These are phyloP conservation scores for Chloris gayana DNA, from an alignment of 176 grass and related monocot genomes.

Conservation along the genomic window DNA sequence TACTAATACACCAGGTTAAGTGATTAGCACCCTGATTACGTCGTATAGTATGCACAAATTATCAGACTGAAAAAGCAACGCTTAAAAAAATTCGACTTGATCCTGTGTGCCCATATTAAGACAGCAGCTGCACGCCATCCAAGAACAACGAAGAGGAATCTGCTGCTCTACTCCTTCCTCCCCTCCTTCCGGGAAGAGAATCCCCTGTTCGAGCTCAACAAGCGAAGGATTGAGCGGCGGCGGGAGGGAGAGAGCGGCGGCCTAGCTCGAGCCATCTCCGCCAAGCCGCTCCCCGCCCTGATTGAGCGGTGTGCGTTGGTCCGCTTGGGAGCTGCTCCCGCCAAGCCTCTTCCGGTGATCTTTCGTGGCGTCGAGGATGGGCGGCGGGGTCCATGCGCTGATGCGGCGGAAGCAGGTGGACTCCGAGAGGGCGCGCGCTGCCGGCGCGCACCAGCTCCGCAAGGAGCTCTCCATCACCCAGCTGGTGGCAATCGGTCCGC, in stretches of 20 bases:
- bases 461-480: slow-evolving; percentile 87
- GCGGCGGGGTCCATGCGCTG: slow-evolving; percentile 47
- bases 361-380: slow-evolving; percentile 14
- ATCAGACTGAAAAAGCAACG: background rate
- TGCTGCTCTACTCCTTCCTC: background rate
- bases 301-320: background rate
- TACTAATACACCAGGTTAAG: background rate
- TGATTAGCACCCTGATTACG: background rate
- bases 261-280: background rate
- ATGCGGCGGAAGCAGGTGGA: slow-evolving; percentile 95
- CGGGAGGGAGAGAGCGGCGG: background rate
- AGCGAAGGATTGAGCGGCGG: background rate
- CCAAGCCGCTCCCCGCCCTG: background rate
- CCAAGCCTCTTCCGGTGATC: slow-evolving; percentile 2
- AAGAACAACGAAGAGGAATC: background rate
- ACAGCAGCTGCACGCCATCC: background rate
- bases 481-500: slow-evolving; percentile 74
- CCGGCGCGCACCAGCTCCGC: slow-evolving; percentile 62
- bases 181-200: background rate
- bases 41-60: background rate
- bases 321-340: background rate
- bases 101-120: background rate
- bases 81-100: background rate
- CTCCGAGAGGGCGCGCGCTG: slow-evolving; percentile 62
- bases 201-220: slow-evolving; percentile 1